Evolutionary conservation across 2,329 filamentous ascomycete species (phyloP), one percentile per base, ranked within the genome.

Genomic region (Ophiognomonia clavigignenti-juglandacearum): DNA sequence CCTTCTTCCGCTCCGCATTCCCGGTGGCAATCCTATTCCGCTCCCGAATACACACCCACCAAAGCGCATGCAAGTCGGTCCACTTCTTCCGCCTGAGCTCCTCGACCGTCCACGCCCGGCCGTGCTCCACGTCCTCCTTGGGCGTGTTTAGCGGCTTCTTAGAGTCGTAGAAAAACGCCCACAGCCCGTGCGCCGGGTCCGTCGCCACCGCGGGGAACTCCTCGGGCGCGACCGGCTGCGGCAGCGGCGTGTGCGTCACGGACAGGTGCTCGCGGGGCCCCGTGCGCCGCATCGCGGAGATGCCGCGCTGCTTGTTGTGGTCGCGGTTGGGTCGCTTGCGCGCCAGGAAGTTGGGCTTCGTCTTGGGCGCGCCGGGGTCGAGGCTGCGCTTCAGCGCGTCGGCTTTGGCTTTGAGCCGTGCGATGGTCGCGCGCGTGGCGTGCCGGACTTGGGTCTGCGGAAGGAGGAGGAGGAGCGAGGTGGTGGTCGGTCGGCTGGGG

Each of bases 1-100:
- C 62, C 56, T 85, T 78, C 24, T 71, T 61, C 58, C 88, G 77
- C 71, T 95, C 89, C 48, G 75, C 66, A 44, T 75, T 74, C 56
- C 85, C 83, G 24, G 95, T 97, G n/a, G 82, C 76, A 57, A 97
- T 80, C 56, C 88, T 80, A 69, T 98, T 98, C 59, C 87, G 77
- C 71, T 98, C 93, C 70, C 88, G 90, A 51, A 86, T 78, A 64
- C 93, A 97, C 46, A 90, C 80, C 89, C 91, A 98, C 90, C 92
- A 98, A 61, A 98, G 75, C 52, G 76, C 74, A 67, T 97, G 91
- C 58, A 98, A 70, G 65, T 97, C 91, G 52, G 96, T 88, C 88
- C 90, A 98, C 53, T 85, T 89, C 71, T 96, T 96, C 53, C 79
- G 75, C 53, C 91, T 80, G 60, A 98, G 74, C 71, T 98, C 93